Evolutionary conservation across 345 rosid species (phyloP), one percentile per base, ranked within the genome.

Genomic region (Citrus trifoliata): DNA sequence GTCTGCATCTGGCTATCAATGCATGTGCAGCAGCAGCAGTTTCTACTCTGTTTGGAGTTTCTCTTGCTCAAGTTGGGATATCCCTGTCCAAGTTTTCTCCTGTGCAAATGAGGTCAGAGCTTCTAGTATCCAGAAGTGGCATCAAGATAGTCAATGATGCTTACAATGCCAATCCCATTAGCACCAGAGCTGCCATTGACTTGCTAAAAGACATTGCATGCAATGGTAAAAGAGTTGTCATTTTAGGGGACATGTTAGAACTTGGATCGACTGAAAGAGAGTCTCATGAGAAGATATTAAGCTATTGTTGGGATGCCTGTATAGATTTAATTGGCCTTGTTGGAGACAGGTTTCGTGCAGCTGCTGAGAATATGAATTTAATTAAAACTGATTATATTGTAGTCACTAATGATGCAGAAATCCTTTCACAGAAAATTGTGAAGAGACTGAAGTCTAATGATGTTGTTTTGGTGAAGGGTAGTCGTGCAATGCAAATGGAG

Each of bases 21-120:
- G 84, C 84, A 37, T 81, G 86, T 60, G 80, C 80, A 21, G 86
- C 86, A 62, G 86, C 84, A 59, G 82, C 82, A 60, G 78, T 78
- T 70, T 84, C 30, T 51, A 76, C 75, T 4, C 37, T 62, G 32
- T 18, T 84, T 4, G 86, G 84, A n/a, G 72, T 81, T 40, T 59
- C 84, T 72, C 82, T 81, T 78, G 33, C 80, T 32, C 80, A 78
- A 78, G 78, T 78, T 75, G 84, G 82, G 61, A 64, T 19, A 71
- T 84, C 87, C 37, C 71, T 78, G 72, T 78, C 82, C 25, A 81
- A 63, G 58, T 84, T 78, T 48, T 64, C 32, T 67, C 82, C 82
- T 5, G 76, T 84, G n/a, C 55, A 32, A 42, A 71, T 71, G 84
- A 78, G 80, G 35, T 81, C 80, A 21, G 78, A 75, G 63, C 79